Percentiles rank a stretch among this genome's conserved stretches.
Conservation (phyloP, 805 yeast species). For the Candida maltosa region DNA sequence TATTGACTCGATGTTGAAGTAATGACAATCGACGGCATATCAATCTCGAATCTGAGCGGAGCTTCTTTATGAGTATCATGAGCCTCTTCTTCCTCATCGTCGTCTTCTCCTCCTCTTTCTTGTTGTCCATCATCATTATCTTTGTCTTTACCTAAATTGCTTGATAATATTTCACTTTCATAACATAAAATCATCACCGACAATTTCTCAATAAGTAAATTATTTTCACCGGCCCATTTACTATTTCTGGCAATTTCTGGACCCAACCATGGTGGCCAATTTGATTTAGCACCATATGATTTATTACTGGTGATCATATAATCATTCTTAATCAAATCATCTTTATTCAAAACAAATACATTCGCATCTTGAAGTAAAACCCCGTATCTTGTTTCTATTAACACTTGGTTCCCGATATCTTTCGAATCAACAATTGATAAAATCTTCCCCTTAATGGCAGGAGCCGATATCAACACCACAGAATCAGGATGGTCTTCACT, state of each 20-base stretch:
- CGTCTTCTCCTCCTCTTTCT: neutral
- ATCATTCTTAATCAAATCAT: constrained; percentile 17
- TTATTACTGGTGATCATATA: constrained; percentile 22
- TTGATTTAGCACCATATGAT: constrained; percentile 57
- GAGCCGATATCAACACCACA: constrained; percentile 70
- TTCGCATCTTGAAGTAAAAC: constrained; percentile 66
- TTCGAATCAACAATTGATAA: constrained; percentile 55
- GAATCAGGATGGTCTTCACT: constrained; percentile 43
- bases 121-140: constrained; percentile 6
- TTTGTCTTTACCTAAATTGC: constrained; percentile 7
- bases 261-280: constrained; percentile 93
- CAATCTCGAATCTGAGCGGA: constrained; percentile 49
- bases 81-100: constrained; percentile 1
- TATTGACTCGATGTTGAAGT: constrained; percentile 75
- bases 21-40: constrained; percentile 66
- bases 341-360: constrained; percentile 53
- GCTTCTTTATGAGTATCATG: constrained; percentile 6
- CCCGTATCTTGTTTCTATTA: constrained; percentile 68
- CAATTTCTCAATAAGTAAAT: constrained; percentile 60
- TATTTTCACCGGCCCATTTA: constrained; percentile 40
- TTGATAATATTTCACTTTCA: constrained; percentile 27
- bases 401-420: constrained; percentile 16
- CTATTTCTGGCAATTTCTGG: constrained; percentile 54
- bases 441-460: constrained; percentile 64
- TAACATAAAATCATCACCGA: constrained; percentile 62